Conservation (phyloP, 1,139 yeast genomes). For the Pneumocystis carinii region DNA sequence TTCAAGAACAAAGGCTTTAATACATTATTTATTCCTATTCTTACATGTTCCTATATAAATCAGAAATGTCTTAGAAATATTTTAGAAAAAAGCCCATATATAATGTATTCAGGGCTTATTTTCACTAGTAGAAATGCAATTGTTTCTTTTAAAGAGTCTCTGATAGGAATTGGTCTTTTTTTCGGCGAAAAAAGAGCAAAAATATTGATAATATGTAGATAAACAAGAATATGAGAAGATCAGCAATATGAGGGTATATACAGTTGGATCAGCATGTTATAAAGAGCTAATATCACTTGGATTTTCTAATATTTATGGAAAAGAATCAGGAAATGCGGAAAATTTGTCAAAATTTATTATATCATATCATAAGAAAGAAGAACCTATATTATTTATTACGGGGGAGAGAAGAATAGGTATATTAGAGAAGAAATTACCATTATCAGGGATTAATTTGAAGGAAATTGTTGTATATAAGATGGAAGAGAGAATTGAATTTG, state of each 20-base stretch:
- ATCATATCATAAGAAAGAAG: conserved; percentile 19
- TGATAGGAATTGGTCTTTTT: not conserved
- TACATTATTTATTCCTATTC: not conserved
- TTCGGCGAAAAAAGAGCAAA: not conserved
- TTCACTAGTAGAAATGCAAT: not conserved
- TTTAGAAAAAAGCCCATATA: not conserved
- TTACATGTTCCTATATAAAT: not conserved
- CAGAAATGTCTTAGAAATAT: not conserved
- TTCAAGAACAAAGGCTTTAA: not conserved
- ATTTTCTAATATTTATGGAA: conserved; percentile 49
- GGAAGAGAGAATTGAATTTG: conserved; percentile 33
- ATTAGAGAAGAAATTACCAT: conserved; percentile 47
- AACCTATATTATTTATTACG: conserved; percentile 47
- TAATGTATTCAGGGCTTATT: not conserved
- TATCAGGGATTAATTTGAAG: conserved; percentile 34
- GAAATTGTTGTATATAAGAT: conserved; percentile 66
- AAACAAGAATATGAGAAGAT: not conserved
- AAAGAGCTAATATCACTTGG: conserved; percentile 47
- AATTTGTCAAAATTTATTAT: conserved; percentile 51
- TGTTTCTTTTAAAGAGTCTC: not conserved
- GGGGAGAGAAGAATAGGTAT: conserved; percentile 76
- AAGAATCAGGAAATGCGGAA: conserved; percentile 66
- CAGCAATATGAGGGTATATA: conserved; percentile 37
- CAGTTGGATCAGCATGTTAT: conserved; percentile 87
- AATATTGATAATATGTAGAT: not conserved